A percentile compares a stretch with the other conserved stretches of the same genome.
phyloP scores from a whole-genome alignment of 148 eudicot genomes.

The Pouteria glomerata region DNA sequence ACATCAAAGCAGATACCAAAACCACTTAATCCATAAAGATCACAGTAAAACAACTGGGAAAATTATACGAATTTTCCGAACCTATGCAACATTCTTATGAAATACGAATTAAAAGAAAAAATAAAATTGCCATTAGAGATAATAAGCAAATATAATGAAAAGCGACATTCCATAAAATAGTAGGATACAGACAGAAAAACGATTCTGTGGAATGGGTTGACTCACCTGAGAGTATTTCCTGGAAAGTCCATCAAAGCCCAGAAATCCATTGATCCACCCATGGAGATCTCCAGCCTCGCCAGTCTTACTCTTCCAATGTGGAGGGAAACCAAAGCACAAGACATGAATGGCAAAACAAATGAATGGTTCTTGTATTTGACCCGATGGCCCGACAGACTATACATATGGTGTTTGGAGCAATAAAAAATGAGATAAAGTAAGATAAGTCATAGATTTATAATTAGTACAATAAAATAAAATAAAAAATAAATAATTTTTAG shows the following conservation, averaged over 20 bases:
- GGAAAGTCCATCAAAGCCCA: constrained; percentile 6
- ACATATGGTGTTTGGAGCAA: too few species aligned
- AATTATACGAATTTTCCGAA: background rate
- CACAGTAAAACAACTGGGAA: constrained; percentile 6
- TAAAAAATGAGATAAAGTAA: too few species aligned
- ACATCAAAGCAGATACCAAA: constrained; percentile 11
- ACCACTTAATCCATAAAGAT: constrained; percentile 9
- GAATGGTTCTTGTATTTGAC: too few species aligned
- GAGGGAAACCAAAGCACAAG: background rate
- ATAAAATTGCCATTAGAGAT: background rate
- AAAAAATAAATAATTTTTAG: too few species aligned
- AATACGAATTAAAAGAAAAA: background rate
- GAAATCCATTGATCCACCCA: background rate
- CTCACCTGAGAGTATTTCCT: constrained; percentile 12
- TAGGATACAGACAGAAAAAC: constrained; percentile 10
- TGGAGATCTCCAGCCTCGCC: constrained; percentile 14
- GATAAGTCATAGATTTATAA: too few species aligned
- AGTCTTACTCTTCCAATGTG: background rate
- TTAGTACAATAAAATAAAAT: too few species aligned
- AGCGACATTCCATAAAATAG: background rate
- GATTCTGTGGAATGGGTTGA: constrained; percentile 5
- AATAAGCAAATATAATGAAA: background rate
- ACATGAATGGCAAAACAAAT: too few species aligned
- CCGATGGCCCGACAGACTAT: too few species aligned
- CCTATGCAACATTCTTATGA: constrained; percentile 1